Evolutionary conservation across 768 basidiomycete genomes (phyloP).

Genomic region (Hygrocybe coccinea): DNA sequence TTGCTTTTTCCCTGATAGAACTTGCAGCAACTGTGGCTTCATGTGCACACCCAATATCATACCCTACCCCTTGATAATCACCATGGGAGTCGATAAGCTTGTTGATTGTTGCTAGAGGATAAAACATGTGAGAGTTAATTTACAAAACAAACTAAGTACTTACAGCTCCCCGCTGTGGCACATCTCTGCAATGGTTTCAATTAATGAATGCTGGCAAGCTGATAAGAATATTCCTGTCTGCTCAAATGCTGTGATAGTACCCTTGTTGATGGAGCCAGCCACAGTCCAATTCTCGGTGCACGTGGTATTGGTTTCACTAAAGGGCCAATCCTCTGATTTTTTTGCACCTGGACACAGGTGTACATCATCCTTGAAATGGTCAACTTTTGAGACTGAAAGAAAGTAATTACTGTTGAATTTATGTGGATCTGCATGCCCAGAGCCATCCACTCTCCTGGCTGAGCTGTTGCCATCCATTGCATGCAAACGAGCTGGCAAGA

Average conservation of each 20-base stretch:
- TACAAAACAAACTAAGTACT: neutral
- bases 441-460: slow-evolving; percentile 6
- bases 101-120: slow-evolving; percentile 22
- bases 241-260: neutral
- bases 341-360: neutral
- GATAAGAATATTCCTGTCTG: slow-evolving; percentile 9
- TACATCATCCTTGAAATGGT: slow-evolving; percentile 3
- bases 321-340: neutral
- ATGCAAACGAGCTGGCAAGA: slow-evolving; percentile 6
- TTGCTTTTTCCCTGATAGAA: slow-evolving; percentile 13
- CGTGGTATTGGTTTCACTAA: neutral
- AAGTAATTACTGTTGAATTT: neutral
- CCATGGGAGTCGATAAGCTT: slow-evolving; percentile 20
- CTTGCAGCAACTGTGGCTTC: slow-evolving; percentile 19
- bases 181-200: slow-evolving; percentile 9
- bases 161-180: slow-evolving; percentile 10
- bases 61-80: slow-evolving; percentile 19
- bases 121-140: slow-evolving; percentile 2
- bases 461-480: slow-evolving; percentile 17
- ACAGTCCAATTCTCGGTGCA: slow-evolving; percentile 8
- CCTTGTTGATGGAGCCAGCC: neutral
- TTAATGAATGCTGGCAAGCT: slow-evolving; percentile 1
- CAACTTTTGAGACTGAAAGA: neutral
- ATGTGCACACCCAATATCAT: slow-evolving; percentile 30
- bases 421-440: neutral